phyloP scores from a whole-genome alignment of 1,139 yeast species.

The Diutina siamensis region DNA sequence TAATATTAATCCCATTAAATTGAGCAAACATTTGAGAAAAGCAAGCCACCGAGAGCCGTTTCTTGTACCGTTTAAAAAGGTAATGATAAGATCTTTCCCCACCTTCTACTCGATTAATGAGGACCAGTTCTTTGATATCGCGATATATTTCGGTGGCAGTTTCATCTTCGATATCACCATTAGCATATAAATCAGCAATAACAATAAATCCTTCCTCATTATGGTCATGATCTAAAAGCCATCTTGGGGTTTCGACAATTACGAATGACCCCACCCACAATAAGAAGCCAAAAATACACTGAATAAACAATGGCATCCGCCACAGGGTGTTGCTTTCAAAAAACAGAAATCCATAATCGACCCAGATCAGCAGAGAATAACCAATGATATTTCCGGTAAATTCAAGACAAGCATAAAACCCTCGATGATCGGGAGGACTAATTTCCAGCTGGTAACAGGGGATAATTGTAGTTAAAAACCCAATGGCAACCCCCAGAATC shows the following conservation, averaged over 20 bases:
- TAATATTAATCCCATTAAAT: conserved; percentile 84
- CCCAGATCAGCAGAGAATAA: conserved; percentile 82
- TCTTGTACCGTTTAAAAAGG: conserved; percentile 51
- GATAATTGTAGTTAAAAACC: conserved; percentile 84
- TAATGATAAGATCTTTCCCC: conserved; percentile 52
- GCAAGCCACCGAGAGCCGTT: conserved; percentile 81
- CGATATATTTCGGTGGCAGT: conserved; percentile 17
- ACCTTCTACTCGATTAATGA: conserved; percentile 68
- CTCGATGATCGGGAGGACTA: conserved; percentile 81
- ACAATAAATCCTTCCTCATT: conserved; percentile 71
- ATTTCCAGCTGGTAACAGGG: conserved; percentile 91
- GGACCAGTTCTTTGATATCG: conserved; percentile 32
- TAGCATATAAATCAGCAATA: conserved; percentile 33
- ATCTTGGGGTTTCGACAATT: conserved; percentile 81
- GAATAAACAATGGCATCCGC: conserved; percentile 71
- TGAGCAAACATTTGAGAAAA: conserved; percentile 89
- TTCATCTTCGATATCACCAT: conserved; percentile 26
- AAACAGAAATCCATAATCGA: conserved; percentile 69
- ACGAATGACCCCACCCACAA: conserved; percentile 62
- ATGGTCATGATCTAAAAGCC: conserved; percentile 80
- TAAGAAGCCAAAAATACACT: conserved; percentile 61
- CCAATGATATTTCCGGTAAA: conserved; percentile 88
- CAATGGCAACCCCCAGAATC: conserved; percentile 80
- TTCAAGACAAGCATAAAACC: conserved; percentile 82
- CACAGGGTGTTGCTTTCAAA: conserved; percentile 47